Base-by-base conservation (phyloP, 2,329 filamentous ascomycete species). In the Hypoxylon sp. region DNA sequence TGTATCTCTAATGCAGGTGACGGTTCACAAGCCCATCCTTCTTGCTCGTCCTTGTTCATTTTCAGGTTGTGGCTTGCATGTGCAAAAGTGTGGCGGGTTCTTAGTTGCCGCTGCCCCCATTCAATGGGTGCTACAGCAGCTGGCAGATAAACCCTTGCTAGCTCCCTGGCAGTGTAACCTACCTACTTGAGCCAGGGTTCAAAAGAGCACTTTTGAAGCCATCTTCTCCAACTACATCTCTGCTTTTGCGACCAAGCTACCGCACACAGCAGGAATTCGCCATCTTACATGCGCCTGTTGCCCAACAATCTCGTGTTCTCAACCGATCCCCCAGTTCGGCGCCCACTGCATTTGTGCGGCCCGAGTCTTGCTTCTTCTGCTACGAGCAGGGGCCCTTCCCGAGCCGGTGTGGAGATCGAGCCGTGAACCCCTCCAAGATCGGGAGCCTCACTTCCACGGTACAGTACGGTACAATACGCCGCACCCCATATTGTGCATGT, bases 281-380 rank as follows among this genome's bases (percentile, higher is more conserved):
- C 62, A 61, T 69, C 53, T 64, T 42, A 37, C 48, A 63, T 68
- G 62, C 62, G 64, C 25, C 51, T 33, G 13, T 59, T 61, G 66
- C 62, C 69, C 66, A 71, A 71, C 56, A 51, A 53, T 40, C 60
- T 71, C 69, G 68, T 71, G 40, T 68, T 68, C 59, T 49, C 57
- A 51, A 55, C 55, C 31, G 35, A 44, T 60, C 48, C 30, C 49
- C 27, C 46, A 51, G 17, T 46, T 59, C 60, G 53, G 59, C 46
- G 25, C 55, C 33, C 17, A 57, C 48, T 53, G 35, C 48, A 37
- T 64, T 64, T 69, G 66, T 69, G 44, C 66, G 69, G 69, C 69
- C 65, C 69, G 66, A 66, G 62, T 50, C 58, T 51, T 50, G 44
- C 40, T 57, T 49, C 10, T 30, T 42, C 40, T 40, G 33, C n/a